A percentile compares a stretch with the other conserved stretches of the same genome.
Evolutionary conservation across 2,329 filamentous ascomycete species (phyloP).

Genomic region (Harringtonia aguacate): DNA sequence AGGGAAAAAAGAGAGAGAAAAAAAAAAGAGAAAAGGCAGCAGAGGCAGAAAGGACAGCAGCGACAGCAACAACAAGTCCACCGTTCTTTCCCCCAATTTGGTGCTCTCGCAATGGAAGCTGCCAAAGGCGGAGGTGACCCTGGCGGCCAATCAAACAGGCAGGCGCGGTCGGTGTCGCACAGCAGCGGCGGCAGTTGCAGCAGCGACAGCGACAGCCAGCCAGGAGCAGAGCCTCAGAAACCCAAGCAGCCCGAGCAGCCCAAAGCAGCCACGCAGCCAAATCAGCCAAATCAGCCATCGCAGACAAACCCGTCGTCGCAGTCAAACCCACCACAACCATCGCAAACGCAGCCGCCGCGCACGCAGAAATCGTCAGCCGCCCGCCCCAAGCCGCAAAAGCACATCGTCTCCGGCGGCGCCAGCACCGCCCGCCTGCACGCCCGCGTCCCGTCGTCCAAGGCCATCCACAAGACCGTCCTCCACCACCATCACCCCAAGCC

Average conservation of each 20-base stretch:
- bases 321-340: not conserved
- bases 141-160: constrained; percentile 7
- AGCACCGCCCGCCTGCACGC: constrained; percentile 34
- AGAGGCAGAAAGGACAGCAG: too few relatives aligned
- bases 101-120: not conserved
- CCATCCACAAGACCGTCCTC: constrained; percentile 28
- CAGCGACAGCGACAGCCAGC: not conserved
- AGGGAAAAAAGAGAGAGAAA: too few relatives aligned
- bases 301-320: not conserved
- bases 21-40: not conserved
- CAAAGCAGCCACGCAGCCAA: not conserved
- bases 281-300: not conserved
- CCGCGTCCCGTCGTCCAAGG: constrained; percentile 42
- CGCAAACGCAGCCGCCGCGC: not conserved
- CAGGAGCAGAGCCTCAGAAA: not conserved
- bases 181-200: constrained; percentile 2
- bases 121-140: constrained; percentile 1
- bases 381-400: constrained; percentile 27
- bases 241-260: constrained; percentile 1
- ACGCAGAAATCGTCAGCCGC: not conserved
- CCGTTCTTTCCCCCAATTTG: too few relatives aligned
- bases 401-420: constrained; percentile 29
- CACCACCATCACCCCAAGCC: constrained; percentile 2
- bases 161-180: not conserved
- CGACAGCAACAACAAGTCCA: too few relatives aligned